Base-by-base conservation (phyloP, 2,329 filamentous ascomycete species). In the Apiospora pterosperma region DNA sequence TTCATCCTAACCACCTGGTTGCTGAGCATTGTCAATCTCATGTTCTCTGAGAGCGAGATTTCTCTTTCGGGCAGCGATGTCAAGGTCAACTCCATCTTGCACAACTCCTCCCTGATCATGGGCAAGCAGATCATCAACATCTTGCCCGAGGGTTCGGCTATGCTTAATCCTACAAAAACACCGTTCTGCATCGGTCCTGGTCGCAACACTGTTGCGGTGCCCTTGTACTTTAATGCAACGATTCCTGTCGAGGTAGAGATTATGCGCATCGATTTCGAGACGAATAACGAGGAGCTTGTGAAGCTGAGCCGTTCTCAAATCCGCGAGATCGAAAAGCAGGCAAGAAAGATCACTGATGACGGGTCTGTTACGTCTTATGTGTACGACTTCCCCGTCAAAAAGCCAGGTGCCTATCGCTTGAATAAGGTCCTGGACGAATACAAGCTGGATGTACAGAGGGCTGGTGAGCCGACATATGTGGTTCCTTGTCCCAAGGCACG, bases 81-180 rank as follows among this genome's bases (percentile, higher is more conserved):
- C 75, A 97, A 97, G 75, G 88, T 94, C 19, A 91, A 90, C 34
- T 90, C 87, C 67, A 94, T 99, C 68, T 82, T 97, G 67, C 92
- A 97, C 76, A 97, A 98, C 76, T 87, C 92, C 36, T 97, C 94
- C 25, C 85, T 98, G 73, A 98, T 99, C 68, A 86, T 97, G 79
- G 96, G 96, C 74, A 96, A 93, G 76, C 94, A 98, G 80, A 97
- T 97, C 71, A 95, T 99, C 78, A 96, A 99, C 75, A 97, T 99
- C 73, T 82, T 99, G 63, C 96, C 96, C 2, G 96, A 99, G 82
- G 96, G 96, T 21, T 96, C 94, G 60, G 96, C 94, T 16, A 84
- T 93, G 60, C 82, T 99, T 67, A 99, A 99, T 73, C 93, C 93
- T 0, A 86, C 93, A 59, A 85, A 87, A 65, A 80, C 84, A n/a